These are phyloP conservation scores for Bipolaris cookei DNA, from an alignment of 2,329 filamentous ascomycete species.

Conservation along the genomic window DNA sequence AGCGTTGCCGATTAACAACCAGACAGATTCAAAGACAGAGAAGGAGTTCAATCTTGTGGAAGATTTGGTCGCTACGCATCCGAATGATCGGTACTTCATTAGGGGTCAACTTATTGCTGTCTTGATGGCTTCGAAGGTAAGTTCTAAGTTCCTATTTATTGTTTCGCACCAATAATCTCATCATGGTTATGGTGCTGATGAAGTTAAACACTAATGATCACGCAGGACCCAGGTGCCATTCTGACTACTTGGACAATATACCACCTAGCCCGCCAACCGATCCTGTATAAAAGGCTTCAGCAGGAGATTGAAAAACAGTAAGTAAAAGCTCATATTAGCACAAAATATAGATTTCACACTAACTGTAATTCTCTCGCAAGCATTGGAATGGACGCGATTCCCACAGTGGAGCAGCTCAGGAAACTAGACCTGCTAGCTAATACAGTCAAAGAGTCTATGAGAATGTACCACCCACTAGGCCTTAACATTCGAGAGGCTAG, in stretches of 20 bases:
- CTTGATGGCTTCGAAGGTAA: conserved; percentile 7
- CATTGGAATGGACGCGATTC: conserved; percentile 7
- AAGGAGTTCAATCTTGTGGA: conserved; percentile 10
- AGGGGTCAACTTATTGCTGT: conserved; percentile 10
- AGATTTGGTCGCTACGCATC: conserved; percentile 8
- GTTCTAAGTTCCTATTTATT: neutral
- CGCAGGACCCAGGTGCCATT: conserved; percentile 10
- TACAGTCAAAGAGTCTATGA: conserved; percentile 13
- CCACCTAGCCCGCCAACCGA: conserved; percentile 5
- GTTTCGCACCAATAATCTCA: too few relatives aligned
- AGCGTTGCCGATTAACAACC: conserved; percentile 8
- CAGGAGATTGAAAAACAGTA: conserved; percentile 6
- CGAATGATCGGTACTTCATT: conserved; percentile 9
- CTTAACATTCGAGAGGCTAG: conserved; percentile 11
- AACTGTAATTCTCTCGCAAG: neutral
- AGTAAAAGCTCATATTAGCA: neutral
- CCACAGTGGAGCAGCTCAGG: conserved; percentile 1
- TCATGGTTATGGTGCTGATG: too few relatives aligned
- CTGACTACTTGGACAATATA: conserved; percentile 11
- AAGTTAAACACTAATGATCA: neutral
- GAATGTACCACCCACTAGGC: conserved; percentile 10
- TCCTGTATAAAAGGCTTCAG: conserved; percentile 2
- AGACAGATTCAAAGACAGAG: conserved; percentile 4
- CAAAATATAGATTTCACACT: neutral
- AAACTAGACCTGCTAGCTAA: conserved; percentile 11